phyloP scores from a whole-genome alignment of 768 basidiomycete species.

The Russula griseocarnosa region DNA sequence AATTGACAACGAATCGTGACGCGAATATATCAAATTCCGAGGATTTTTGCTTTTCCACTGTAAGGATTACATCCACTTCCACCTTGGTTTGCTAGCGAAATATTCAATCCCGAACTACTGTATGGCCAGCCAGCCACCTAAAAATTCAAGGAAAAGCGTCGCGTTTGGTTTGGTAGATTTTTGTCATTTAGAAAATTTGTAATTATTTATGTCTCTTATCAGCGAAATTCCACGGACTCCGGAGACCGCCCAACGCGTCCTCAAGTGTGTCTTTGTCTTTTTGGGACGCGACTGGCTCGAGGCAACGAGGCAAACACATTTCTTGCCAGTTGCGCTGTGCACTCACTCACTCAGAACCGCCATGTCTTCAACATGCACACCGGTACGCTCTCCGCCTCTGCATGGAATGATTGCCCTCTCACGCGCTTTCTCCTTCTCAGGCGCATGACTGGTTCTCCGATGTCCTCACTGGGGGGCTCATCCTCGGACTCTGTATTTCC shows the following conservation, averaged over 20 bases:
- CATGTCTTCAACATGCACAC: constrained; percentile 26
- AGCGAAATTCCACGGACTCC: neutral
- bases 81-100: too few relatives aligned
- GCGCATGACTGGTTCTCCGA: constrained; percentile 29
- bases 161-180: too few relatives aligned
- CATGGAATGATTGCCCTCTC: constrained; percentile 4
- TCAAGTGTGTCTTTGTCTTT: too few relatives aligned
- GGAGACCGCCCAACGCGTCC: constrained; percentile 8
- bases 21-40: neutral
- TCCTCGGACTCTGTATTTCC: constrained; percentile 29
- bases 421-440: constrained; percentile 4
- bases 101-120: too few relatives aligned
- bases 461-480: constrained; percentile 26
- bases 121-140: too few relatives aligned
- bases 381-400: constrained; percentile 6
- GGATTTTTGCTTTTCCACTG: too few relatives aligned
- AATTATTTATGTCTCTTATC: neutral
- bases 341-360: neutral
- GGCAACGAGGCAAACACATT: neutral
- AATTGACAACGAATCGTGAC: neutral
- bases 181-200: neutral
- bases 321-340: neutral
- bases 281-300: neutral
- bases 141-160: too few relatives aligned
- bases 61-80: neutral